Evolutionary conservation across 2,329 filamentous ascomycete species (phyloP).

Genomic region (Cercospora zeina): DNA sequence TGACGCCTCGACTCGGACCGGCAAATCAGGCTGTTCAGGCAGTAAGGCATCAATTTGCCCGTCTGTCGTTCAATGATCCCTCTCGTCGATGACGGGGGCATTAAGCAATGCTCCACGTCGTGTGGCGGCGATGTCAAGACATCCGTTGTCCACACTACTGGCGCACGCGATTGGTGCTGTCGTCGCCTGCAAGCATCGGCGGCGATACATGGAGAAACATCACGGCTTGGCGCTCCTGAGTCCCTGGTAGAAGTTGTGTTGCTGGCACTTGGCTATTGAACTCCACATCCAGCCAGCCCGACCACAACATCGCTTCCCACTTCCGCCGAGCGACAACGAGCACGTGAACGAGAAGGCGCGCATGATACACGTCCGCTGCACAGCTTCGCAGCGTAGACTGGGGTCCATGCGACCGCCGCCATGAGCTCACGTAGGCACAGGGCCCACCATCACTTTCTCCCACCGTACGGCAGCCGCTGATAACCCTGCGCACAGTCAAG

Average conservation of each 20-base stretch:
- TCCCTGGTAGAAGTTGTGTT: background rate
- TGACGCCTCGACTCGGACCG: slow-evolving; percentile 4
- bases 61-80: background rate
- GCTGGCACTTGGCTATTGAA: slow-evolving; percentile 12
- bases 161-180: background rate
- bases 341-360: background rate
- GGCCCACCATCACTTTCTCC: slow-evolving; percentile 1
- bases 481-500: slow-evolving; percentile 67
- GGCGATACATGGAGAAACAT: background rate
- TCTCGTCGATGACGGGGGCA: background rate
- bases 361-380: background rate
- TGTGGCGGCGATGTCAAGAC: background rate
- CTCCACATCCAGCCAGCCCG: background rate
- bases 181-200: background rate
- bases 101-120: background rate
- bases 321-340: background rate
- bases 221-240: slow-evolving; percentile 1
- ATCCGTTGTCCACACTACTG: background rate
- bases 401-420: slow-evolving; percentile 17
- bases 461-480: background rate
- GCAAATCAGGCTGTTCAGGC: background rate
- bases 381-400: slow-evolving; percentile 1
- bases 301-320: background rate
- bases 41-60: background rate
- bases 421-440: slow-evolving; percentile 19